These are phyloP conservation scores for Aphanomyces stellatus DNA, from an alignment of 352 stramenopile species.

Conservation along the genomic window DNA sequence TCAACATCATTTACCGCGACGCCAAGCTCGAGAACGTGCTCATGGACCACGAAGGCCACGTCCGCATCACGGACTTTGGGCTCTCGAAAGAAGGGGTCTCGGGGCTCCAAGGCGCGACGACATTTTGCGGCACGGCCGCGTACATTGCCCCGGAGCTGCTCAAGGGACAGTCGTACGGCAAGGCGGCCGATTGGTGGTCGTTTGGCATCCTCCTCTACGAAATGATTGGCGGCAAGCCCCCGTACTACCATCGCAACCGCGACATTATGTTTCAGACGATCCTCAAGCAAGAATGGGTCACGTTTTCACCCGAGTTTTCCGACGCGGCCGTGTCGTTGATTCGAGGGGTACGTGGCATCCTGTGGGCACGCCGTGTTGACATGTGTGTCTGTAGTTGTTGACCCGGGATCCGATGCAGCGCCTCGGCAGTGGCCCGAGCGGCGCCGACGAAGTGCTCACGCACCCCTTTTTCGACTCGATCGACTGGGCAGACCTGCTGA, in stretches of 20 bases:
- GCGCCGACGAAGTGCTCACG: constrained; percentile 84
- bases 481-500: constrained; percentile 82
- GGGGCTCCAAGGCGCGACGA: constrained; percentile 77
- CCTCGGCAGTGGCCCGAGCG: constrained; percentile 88
- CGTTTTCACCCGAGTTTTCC: constrained; percentile 93
- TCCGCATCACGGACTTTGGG: constrained; percentile 93
- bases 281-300: constrained; percentile 88
- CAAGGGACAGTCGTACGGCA: constrained; percentile 83
- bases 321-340: constrained; percentile 85
- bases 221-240: constrained; percentile 90
- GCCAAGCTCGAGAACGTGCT: constrained; percentile 94
- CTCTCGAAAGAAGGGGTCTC: constrained; percentile 89
- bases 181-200: constrained; percentile 92
- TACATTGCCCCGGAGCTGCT: constrained; percentile 91
- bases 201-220: constrained; percentile 94
- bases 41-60: constrained; percentile 90
- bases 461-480: constrained; percentile 91
- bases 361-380: constrained; percentile 16
- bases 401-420: constrained; percentile 93
- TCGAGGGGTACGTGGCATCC: constrained; percentile 65
- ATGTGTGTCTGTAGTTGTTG: constrained; percentile 71
- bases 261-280: constrained; percentile 91
- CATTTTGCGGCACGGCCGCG: constrained; percentile 90
- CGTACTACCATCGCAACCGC: constrained; percentile 86
- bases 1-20: constrained; percentile 95